Evolutionary conservation across 202 grass and related monocot genomes (phyloP).

Genomic region (Tripidium arundinaceum): DNA sequence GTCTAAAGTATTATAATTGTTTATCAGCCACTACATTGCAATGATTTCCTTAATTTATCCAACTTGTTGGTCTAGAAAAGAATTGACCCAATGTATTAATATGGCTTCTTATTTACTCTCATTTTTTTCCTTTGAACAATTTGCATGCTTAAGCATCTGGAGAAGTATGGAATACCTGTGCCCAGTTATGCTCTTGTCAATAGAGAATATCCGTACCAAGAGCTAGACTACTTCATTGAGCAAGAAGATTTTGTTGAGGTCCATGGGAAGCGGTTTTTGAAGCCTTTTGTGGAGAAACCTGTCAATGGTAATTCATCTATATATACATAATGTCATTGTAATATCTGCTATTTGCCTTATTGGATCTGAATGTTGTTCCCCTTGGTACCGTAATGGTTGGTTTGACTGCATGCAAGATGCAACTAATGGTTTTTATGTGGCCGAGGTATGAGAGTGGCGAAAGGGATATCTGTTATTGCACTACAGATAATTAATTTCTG

Average conservation of each 20-base stretch:
- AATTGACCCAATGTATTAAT: neutral
- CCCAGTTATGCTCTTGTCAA: slow-evolving; percentile 94
- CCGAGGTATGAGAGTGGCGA: neutral
- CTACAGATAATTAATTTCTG: slow-evolving; percentile 8
- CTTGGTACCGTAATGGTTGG: slow-evolving; percentile 1
- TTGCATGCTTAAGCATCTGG: slow-evolving; percentile 53
- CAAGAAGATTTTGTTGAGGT: slow-evolving; percentile 99
- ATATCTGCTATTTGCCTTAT: neutral
- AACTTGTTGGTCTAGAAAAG: slow-evolving; percentile 16
- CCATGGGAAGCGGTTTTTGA: slow-evolving; percentile 83
- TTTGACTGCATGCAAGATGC: slow-evolving; percentile 1
- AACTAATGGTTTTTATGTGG: slow-evolving; percentile 3
- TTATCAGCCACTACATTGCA: neutral
- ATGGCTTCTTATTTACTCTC: slow-evolving; percentile 15
- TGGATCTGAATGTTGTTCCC: slow-evolving; percentile 2
- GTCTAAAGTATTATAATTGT: slow-evolving; percentile 4
- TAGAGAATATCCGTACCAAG: slow-evolving; percentile 96
- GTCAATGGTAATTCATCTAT: slow-evolving; percentile 62
- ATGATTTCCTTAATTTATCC: neutral
- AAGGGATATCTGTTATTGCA: neutral
- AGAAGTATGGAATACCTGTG: slow-evolving; percentile 84
- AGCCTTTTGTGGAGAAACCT: slow-evolving; percentile 99
- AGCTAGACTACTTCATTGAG: slow-evolving; percentile 89
- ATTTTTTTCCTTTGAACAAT: neutral
- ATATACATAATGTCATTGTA: slow-evolving; percentile 17